Conservation (phyloP, 2,329 filamentous ascomycete genomes). For the Neonectria faginata region DNA sequence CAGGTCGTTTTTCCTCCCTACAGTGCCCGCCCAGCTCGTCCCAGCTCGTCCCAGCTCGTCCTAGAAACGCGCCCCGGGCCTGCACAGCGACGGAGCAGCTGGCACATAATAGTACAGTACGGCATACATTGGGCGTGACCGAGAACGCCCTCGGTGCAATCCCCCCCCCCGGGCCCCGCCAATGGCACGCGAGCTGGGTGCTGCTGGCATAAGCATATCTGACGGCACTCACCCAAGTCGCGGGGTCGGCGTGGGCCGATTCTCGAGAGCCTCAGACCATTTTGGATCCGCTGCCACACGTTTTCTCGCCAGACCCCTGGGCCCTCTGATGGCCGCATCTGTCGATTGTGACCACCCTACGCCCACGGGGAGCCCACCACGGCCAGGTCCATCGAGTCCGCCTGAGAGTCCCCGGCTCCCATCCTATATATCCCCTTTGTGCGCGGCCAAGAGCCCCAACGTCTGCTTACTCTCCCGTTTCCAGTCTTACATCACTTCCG, state of each 20-base stretch:
- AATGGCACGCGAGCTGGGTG: conserved; percentile 23
- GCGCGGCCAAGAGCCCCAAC: conserved; percentile 32
- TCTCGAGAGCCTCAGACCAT: conserved; percentile 52
- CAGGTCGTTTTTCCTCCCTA: background rate
- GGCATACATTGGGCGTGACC: conserved; percentile 30
- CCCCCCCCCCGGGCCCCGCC: conserved; percentile 9
- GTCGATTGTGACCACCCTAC: conserved; percentile 44
- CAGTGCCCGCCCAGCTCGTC: background rate
- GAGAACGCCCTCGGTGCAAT: conserved; percentile 3
- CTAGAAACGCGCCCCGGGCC: background rate
- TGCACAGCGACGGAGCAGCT: background rate
- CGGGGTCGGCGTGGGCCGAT: conserved; percentile 53
- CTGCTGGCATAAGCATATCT: conserved; percentile 47
- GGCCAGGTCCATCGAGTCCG: conserved; percentile 15
- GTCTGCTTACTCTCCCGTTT: conserved; percentile 31
- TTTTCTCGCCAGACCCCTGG: conserved; percentile 50
- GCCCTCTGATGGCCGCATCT: conserved; percentile 44
- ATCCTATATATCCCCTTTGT: conserved; percentile 47
- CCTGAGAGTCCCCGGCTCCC: conserved; percentile 9
- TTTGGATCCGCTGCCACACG: conserved; percentile 50
- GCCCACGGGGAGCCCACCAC: conserved; percentile 13
- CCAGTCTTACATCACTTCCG: conserved; percentile 31
- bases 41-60: background rate
- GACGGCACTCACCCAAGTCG: conserved; percentile 42
- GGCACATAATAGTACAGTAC: background rate